Conservation (phyloP, 2,329 filamentous ascomycete genomes). For the Arthrinium puccinioides region DNA sequence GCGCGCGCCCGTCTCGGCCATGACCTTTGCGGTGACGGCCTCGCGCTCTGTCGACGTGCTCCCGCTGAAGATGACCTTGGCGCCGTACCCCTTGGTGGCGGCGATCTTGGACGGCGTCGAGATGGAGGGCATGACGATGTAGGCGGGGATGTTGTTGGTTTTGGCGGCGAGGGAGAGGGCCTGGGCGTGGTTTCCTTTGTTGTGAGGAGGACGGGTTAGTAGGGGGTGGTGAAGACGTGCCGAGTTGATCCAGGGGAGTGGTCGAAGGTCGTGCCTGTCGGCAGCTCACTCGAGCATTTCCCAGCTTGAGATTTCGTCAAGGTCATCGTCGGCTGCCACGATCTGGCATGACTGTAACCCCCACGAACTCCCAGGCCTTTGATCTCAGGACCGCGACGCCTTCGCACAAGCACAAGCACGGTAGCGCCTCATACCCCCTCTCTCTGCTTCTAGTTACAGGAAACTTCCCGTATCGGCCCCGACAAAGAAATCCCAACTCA, state of each 20-base stretch:
- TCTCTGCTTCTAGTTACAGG: background rate
- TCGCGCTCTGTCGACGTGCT: conserved; percentile 76
- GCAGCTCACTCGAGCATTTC: no score
- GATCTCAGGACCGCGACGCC: no score
- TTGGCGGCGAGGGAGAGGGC: conserved; percentile 80
- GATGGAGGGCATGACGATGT: conserved; percentile 91
- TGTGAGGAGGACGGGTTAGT: conserved; percentile 6
- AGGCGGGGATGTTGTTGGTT: conserved; percentile 65
- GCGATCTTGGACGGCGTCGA: conserved; percentile 80
- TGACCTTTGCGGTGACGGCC: conserved; percentile 62
- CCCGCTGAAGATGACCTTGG: conserved; percentile 73
- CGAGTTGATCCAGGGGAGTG: no score
- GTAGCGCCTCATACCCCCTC: background rate
- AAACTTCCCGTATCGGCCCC: background rate
- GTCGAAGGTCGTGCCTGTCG: no score
- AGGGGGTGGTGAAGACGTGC: no score
- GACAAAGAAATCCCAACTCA: conserved; percentile 28
- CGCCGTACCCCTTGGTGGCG: conserved; percentile 71
- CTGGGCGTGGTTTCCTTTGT: conserved; percentile 90
- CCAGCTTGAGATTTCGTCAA: no score
- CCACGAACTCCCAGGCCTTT: no score
- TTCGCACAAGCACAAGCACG: no score
- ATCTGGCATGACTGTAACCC: no score
- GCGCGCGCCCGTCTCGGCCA: conserved; percentile 64
- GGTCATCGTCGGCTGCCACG: no score